Conservation (phyloP, 2,329 filamentous ascomycete genomes). For the Dryadomyces sulphureus region DNA sequence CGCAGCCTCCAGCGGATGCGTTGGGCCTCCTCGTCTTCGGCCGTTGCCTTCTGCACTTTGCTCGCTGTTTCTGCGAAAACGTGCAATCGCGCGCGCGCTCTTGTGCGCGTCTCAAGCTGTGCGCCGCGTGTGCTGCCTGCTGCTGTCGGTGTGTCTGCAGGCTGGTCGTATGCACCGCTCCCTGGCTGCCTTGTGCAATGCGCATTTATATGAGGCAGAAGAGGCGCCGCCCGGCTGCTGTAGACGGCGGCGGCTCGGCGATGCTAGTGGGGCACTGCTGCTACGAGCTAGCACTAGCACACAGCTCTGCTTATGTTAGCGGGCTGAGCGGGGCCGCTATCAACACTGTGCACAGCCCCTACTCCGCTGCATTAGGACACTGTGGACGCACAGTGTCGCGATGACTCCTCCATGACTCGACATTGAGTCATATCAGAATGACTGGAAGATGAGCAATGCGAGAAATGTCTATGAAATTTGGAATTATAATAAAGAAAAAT, state of each 20-base stretch:
- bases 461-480: too few relatives aligned
- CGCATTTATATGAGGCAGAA: background rate
- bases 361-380: too few relatives aligned
- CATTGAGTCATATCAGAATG: too few relatives aligned
- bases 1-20: too few relatives aligned
- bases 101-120: conserved; percentile 2
- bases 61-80: background rate
- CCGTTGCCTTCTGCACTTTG: background rate
- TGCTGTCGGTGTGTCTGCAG: background rate
- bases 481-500: too few relatives aligned
- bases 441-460: too few relatives aligned
- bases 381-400: too few relatives aligned
- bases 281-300: too few relatives aligned
- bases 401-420: too few relatives aligned
- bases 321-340: background rate
- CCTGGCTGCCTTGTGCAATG: background rate
- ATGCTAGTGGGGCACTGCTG: background rate
- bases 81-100: background rate
- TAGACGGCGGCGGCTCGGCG: background rate
- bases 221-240: background rate
- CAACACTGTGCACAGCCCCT: background rate
- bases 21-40: background rate
- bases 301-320: background rate
- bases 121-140: background rate
- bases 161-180: too few relatives aligned